phyloP scores from a whole-genome alignment of 768 basidiomycete species.

The Tephrocybe sp. region DNA sequence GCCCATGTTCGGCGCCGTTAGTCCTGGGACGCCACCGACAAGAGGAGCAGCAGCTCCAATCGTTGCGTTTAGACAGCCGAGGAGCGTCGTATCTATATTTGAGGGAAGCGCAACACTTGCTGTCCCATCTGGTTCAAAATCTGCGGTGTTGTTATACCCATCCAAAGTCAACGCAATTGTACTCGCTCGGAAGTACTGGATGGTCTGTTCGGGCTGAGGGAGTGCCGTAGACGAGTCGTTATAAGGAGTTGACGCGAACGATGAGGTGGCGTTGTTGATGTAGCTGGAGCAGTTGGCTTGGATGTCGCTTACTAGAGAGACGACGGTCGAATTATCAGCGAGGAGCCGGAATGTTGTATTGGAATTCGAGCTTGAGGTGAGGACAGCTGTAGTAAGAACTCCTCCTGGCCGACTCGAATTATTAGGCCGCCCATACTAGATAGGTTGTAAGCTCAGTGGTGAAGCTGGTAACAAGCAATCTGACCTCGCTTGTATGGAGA shows the following conservation, averaged over 20 bases:
- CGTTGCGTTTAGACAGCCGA: slow-evolving; percentile 61
- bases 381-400: slow-evolving; percentile 32
- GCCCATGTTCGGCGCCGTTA: slow-evolving; percentile 17
- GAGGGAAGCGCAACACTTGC: slow-evolving; percentile 50
- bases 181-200: slow-evolving; percentile 72
- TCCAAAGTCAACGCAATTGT: slow-evolving; percentile 60
- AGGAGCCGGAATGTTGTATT: slow-evolving; percentile 40
- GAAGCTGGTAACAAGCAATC: neutral
- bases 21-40: slow-evolving; percentile 31
- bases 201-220: slow-evolving; percentile 48
- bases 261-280: slow-evolving; percentile 20
- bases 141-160: slow-evolving; percentile 64
- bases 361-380: slow-evolving; percentile 31
- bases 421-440: slow-evolving; percentile 43
- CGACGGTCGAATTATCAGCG: slow-evolving; percentile 43
- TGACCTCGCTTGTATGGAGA: slow-evolving; percentile 36
- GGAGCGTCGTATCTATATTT: slow-evolving; percentile 44
- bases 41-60: slow-evolving; percentile 59
- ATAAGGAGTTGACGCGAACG: slow-evolving; percentile 25
- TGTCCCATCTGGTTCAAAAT: slow-evolving; percentile 35
- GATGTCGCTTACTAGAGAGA: slow-evolving; percentile 35
- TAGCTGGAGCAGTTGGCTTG: slow-evolving; percentile 33
- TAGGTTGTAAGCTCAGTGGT: neutral
- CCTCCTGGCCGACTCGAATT: slow-evolving; percentile 49
- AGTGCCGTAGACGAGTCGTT: slow-evolving; percentile 25